Evolutionary conservation across 2,329 filamentous ascomycete species (phyloP).

Genomic region (Mollisia scopiformis): DNA sequence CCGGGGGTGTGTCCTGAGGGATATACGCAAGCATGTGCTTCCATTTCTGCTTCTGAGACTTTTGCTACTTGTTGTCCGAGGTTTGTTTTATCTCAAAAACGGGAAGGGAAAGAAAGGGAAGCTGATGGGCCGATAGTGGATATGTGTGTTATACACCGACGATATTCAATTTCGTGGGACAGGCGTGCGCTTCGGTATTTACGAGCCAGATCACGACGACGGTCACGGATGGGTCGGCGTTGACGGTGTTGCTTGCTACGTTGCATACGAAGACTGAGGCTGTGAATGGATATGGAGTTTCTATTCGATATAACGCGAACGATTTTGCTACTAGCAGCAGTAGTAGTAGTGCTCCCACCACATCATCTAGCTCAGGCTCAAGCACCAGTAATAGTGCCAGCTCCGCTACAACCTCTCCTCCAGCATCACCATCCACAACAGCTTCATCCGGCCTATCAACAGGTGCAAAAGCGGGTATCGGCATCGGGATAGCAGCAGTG

Average conservation of each 20-base stretch:
- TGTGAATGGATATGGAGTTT: slow-evolving; percentile 9
- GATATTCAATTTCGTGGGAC: slow-evolving; percentile 7
- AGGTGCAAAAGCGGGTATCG: neutral
- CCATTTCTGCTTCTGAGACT: slow-evolving; percentile 4
- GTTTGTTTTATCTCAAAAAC: neutral
- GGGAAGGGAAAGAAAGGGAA: neutral
- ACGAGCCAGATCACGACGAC: neutral
- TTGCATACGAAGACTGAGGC: slow-evolving; percentile 5
- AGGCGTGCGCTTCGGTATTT: slow-evolving; percentile 5
- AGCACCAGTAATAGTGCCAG: neutral
- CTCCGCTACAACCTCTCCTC: no score
- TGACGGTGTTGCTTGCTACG: neutral
- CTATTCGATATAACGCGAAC: slow-evolving; percentile 3
- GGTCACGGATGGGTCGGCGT: neutral
- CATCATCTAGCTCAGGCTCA: neutral
- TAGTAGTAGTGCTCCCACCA: neutral
- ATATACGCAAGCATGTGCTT: slow-evolving; percentile 11
- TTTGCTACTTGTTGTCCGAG: slow-evolving; percentile 12
- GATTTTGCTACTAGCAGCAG: slow-evolving; percentile 2
- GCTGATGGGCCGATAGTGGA: neutral
- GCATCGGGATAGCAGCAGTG: neutral
- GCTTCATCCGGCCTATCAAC: neutral
- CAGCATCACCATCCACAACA: no score
- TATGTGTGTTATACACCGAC: slow-evolving; percentile 6
- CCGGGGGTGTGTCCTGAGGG: slow-evolving; percentile 10